Evolutionary conservation across 805 yeast species (phyloP), one percentile per base, ranked within the genome.

Genomic region (Wickerhamiella australiensis): DNA sequence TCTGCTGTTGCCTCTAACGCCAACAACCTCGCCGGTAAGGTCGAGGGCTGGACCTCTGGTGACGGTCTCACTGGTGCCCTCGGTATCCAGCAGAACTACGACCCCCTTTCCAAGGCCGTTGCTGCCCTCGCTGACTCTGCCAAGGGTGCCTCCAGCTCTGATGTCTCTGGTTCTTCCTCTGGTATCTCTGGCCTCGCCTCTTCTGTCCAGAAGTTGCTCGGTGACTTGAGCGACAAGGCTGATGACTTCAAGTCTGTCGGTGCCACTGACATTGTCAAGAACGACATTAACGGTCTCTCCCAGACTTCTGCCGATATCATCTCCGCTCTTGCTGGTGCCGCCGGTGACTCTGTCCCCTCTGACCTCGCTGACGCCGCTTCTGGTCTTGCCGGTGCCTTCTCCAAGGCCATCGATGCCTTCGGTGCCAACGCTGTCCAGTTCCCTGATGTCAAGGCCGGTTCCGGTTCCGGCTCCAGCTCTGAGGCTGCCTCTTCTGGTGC

Each of bases 1-100:
- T 8, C 11, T 17, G 21, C 46, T 23, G 50, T 41, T 33, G 72
- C 67, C 1, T 80, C 73, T 15, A 72, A 77, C 60, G 85, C 95
- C 54, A 73, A 70, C 38, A 33, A 38, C 35, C 52, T 57, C 47
- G 33, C 42, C 21, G 26, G 50, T 35, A 18, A 18, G n/a, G 56
- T 58, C 25, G 5, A 4, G 22, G 46, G 44, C 46, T 56, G 54
- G 54, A 15, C 35, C 41, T 37, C 52, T 13, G 54, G 47, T 20
- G 51, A 50, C 20, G 65, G 65, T 41, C 52, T 61, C 23, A 35
- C 25, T 20, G 65, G 61, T 46, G 65, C 65, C 26, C 56, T 61
- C 17, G 51, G 49, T 33, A 60, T 61, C 53, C 65, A 61, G 60
- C 36, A 42, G 37, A 36, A 51, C 38, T 57, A 56, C 56, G 50